These are phyloP conservation scores for Leccinum longicurvipes DNA, from an alignment of 768 basidiomycete genomes.

Conservation along the genomic window DNA sequence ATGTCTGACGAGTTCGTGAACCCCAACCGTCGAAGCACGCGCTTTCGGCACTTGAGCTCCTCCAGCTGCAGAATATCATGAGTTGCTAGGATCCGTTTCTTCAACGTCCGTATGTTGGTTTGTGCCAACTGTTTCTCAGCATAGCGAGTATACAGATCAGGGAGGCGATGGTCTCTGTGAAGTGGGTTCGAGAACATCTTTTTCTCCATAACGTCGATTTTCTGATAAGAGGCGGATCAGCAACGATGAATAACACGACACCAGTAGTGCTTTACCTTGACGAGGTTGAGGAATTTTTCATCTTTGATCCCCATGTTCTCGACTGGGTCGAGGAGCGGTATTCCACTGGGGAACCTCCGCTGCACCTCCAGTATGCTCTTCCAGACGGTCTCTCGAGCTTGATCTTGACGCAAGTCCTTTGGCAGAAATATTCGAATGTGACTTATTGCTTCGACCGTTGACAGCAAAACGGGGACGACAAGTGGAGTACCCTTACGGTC, in stretches of 20 bases:
- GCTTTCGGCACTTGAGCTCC: conserved; percentile 93
- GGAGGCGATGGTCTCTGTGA: conserved; percentile 72
- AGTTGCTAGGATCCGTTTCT: conserved; percentile 84
- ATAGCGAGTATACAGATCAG: conserved; percentile 79
- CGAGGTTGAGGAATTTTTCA: conserved; percentile 82
- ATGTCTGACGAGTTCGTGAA: conserved; percentile 90
- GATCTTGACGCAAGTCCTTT: conserved; percentile 80
- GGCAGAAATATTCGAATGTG: conserved; percentile 85
- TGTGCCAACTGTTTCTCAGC: conserved; percentile 70
- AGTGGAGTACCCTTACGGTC: conserved; percentile 78
- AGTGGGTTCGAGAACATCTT: conserved; percentile 79
- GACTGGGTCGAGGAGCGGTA: conserved; percentile 85
- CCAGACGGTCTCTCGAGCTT: conserved; percentile 79
- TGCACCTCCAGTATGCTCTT: conserved; percentile 92
- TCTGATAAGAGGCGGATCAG: conserved; percentile 43
- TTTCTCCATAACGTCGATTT: conserved; percentile 88
- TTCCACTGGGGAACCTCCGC: conserved; percentile 82
- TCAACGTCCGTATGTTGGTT: conserved; percentile 68
- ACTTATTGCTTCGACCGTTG: conserved; percentile 83
- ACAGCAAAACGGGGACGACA: conserved; percentile 84
- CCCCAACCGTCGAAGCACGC: conserved; percentile 85
- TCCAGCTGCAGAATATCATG: conserved; percentile 93
- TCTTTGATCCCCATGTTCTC: conserved; percentile 96
- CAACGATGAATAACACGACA: background rate
- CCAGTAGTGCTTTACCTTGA: conserved; percentile 54